Base-by-base conservation (phyloP, 768 basidiomycete genomes). In the Aureoboletus auriporus region DNA sequence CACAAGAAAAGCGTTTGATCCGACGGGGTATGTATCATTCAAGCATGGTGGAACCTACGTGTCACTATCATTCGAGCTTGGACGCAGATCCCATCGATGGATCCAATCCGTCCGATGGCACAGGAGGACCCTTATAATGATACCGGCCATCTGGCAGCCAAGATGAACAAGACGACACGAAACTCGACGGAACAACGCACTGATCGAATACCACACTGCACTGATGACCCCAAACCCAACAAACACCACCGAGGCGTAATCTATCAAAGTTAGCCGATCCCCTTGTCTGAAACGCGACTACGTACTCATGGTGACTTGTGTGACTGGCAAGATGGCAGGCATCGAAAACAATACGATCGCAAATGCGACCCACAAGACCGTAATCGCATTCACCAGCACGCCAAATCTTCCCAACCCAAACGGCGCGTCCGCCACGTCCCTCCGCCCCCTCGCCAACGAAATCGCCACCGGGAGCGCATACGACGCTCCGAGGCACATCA, bases 341-440 rank as follows among this genome's bases (percentile, higher is more conserved):
- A 86, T 84, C 20, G 80, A 83, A 58, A 84, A 85, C 52, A 86
- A 58, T 29, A 84, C 76, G 37, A 82, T 78, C 59, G 82, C 76
- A 44, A 86, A 81, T 42, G 65, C 39, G 48, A 78, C 69, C 84
- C 84, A 85, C n/a, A 76, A 42, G 9, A 85, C 71, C 5, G 82
- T 78, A 14, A 75, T 57, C 9, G 61, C 56, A 61, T 86, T 85
- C 8, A 82, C 65, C 36, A 64, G 20, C 28, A 50, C 60, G 0
- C 83, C 83, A 48, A 67, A 64, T 23, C 57, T 66, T 0, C 80
- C 83, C 8, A 82, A 60, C 23, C 55, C 62, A 54, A 74, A 84
- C 4, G 78, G 77, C 4, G 84, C 79, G 42, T 73, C 75, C 4
- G 47, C 50, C 48, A 83, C 68, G 31, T 71, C 68, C 39, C 56